These are phyloP conservation scores for Mycosarcoma maydis DNA, from an alignment of 1,284 basidiomycete genomes.

Conservation along the genomic window DNA sequence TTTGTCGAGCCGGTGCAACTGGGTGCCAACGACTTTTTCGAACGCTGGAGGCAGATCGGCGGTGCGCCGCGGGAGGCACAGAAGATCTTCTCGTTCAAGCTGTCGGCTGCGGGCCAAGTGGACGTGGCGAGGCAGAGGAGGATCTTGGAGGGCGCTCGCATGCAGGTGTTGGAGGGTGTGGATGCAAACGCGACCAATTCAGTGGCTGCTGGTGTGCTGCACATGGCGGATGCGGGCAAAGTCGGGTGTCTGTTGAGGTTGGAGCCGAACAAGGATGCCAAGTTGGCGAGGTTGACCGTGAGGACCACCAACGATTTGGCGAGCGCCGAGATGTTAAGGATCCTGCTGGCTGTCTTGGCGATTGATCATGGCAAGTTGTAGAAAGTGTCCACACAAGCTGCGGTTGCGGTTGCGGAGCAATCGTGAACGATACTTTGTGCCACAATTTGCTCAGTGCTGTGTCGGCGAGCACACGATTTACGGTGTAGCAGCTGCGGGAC, in stretches of 20 bases:
- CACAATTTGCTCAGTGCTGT: too few species aligned
- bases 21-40: constrained; percentile 87
- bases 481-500: too few species aligned
- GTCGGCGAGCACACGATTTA: too few species aligned
- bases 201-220: constrained; percentile 90
- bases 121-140: constrained; percentile 79
- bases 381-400: too few species aligned
- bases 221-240: constrained; percentile 86
- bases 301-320: constrained; percentile 94
- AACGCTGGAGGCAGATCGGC: constrained; percentile 96
- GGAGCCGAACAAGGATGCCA: constrained; percentile 93
- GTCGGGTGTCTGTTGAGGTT: constrained; percentile 91
- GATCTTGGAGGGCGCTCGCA: constrained; percentile 78
- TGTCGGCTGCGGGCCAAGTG: constrained; percentile 74
- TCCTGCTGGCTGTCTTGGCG: constrained; percentile 40
- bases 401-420: too few species aligned
- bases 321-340: constrained; percentile 77
- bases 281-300: constrained; percentile 91
- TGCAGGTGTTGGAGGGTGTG: constrained; percentile 77
- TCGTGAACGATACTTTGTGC: too few species aligned
- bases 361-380: constrained; percentile 34
- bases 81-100: constrained; percentile 80
- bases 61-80: constrained; percentile 90
- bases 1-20: constrained; percentile 93
- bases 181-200: constrained; percentile 77